phyloP scores from a whole-genome alignment of 306 rosid genomes.

The Casuarina equisetifolia region DNA sequence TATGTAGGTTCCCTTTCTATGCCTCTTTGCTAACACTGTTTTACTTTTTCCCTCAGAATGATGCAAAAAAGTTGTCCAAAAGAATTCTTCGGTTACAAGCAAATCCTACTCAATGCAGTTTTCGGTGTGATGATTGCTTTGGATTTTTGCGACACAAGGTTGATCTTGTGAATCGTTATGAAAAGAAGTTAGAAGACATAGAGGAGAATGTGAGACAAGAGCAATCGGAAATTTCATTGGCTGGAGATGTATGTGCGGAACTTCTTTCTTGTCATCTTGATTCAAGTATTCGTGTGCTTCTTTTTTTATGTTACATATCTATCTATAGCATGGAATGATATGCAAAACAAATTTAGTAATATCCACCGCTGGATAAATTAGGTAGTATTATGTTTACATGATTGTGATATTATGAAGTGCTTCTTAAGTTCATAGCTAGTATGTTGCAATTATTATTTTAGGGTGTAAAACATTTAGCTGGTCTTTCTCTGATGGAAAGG shows the following conservation, averaged over 20 bases:
- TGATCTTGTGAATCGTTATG: slow-evolving; percentile 58
- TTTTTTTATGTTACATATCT: not conserved
- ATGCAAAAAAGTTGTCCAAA: slow-evolving; percentile 52
- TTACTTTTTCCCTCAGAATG: slow-evolving; percentile 43
- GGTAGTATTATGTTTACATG: not conserved
- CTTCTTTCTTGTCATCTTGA: slow-evolving; percentile 16
- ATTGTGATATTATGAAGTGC: not conserved
- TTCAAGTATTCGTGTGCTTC: not conserved
- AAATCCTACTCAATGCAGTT: slow-evolving; percentile 37
- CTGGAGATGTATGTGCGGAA: slow-evolving; percentile 72
- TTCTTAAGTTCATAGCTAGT: not conserved
- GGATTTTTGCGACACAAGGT: slow-evolving; percentile 55
- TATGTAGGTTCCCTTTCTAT: not conserved
- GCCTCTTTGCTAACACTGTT: slow-evolving; percentile 15
- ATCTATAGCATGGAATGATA: not conserved
- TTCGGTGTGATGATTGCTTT: slow-evolving; percentile 38
- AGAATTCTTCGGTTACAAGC: slow-evolving; percentile 50
- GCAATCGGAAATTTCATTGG: slow-evolving; percentile 64
- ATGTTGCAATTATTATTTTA: not conserved
- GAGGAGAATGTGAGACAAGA: slow-evolving; percentile 70
- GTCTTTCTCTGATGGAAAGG: slow-evolving; percentile 38
- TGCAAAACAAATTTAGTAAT: not conserved
- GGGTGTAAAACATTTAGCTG: not conserved
- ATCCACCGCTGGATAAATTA: not conserved
- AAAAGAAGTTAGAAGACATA: slow-evolving; percentile 64